These are phyloP conservation scores for Aspergillus thermomutatus DNA, from an alignment of 2,329 filamentous ascomycete genomes.

Conservation along the genomic window DNA sequence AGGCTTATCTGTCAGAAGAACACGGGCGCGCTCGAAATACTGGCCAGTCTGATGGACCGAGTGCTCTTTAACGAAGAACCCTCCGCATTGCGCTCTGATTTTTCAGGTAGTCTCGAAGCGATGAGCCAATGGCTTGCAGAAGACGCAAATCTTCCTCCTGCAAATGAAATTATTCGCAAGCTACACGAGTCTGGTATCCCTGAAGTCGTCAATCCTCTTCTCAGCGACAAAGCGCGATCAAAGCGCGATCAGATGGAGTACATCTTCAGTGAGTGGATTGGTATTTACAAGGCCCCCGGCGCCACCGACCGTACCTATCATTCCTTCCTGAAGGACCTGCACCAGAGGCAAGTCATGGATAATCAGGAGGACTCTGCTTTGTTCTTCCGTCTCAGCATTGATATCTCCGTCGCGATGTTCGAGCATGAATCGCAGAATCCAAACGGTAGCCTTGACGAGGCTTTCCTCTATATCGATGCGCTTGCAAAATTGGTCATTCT, in stretches of 20 bases:
- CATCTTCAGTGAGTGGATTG: slow-evolving; percentile 92
- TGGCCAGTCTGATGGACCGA: slow-evolving; percentile 75
- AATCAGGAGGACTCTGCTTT: slow-evolving; percentile 71
- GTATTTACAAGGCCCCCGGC: slow-evolving; percentile 73
- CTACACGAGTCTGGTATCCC: slow-evolving; percentile 54
- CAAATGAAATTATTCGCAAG: slow-evolving; percentile 68
- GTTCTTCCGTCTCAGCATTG: slow-evolving; percentile 78
- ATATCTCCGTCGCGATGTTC: slow-evolving; percentile 72
- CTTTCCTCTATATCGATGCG: slow-evolving; percentile 69
- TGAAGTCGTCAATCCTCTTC: slow-evolving; percentile 53
- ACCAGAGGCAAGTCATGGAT: slow-evolving; percentile 68
- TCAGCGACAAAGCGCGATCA: slow-evolving; percentile 55
- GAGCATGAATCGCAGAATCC: slow-evolving; percentile 65
- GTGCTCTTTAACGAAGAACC: slow-evolving; percentile 75
- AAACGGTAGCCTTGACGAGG: slow-evolving; percentile 58
- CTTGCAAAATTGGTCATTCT: slow-evolving; percentile 75
- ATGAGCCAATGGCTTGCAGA: slow-evolving; percentile 78
- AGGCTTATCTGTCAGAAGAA: slow-evolving; percentile 70
- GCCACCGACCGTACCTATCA: slow-evolving; percentile 68
- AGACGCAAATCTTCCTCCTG: slow-evolving; percentile 63
- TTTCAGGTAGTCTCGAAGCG: slow-evolving; percentile 75
- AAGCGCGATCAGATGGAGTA: slow-evolving; percentile 87
- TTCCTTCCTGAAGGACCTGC: slow-evolving; percentile 81
- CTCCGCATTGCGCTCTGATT: slow-evolving; percentile 77
- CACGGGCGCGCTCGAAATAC: slow-evolving; percentile 69